A percentile compares a stretch with the other conserved stretches of the same genome.
These are phyloP conservation scores for Starmerella scarabaei DNA, from an alignment of 805 yeast species.

Conservation along the genomic window DNA sequence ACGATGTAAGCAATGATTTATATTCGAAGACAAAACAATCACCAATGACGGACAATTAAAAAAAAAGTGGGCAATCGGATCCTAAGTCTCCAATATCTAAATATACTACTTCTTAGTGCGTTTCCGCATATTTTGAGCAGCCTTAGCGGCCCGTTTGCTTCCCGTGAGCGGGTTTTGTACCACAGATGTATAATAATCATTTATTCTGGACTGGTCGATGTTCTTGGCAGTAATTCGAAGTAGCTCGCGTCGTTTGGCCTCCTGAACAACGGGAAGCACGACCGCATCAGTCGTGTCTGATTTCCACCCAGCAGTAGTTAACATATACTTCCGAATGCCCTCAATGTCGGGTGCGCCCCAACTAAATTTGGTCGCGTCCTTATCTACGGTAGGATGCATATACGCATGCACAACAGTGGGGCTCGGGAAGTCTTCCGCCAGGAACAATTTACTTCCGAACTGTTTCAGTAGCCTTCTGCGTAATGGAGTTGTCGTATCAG, in stretches of 20 bases:
- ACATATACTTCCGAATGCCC: conserved; percentile 55
- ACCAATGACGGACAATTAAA: too few relatives aligned
- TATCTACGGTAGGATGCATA: conserved; percentile 67
- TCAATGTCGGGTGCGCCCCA: conserved; percentile 92
- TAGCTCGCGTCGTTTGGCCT: conserved; percentile 39
- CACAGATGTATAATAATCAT: conserved; percentile 20
- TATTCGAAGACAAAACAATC: too few relatives aligned
- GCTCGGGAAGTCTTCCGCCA: conserved; percentile 62
- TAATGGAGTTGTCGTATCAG: conserved; percentile 29
- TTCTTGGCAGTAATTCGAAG: conserved; percentile 10
- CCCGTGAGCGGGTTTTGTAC: conserved; percentile 19
- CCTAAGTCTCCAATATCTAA: too few relatives aligned
- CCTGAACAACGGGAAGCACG: conserved; percentile 70
- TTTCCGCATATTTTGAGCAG: conserved; percentile 10
- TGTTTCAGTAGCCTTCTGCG: conserved; percentile 43
- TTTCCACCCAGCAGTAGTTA: conserved; percentile 66
- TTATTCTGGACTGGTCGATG: conserved; percentile 18
- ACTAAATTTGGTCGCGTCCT: conserved; percentile 57
- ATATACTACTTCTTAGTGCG: not conserved
- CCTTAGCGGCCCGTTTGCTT: conserved; percentile 23
- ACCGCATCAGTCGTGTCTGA: conserved; percentile 66
- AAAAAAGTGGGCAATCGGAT: too few relatives aligned
- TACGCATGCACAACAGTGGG: conserved; percentile 60
- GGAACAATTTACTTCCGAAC: conserved; percentile 43
- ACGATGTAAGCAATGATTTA: too few relatives aligned